Conservation (phyloP, 2,329 filamentous ascomycete species). For the Penicillium sp. region DNA sequence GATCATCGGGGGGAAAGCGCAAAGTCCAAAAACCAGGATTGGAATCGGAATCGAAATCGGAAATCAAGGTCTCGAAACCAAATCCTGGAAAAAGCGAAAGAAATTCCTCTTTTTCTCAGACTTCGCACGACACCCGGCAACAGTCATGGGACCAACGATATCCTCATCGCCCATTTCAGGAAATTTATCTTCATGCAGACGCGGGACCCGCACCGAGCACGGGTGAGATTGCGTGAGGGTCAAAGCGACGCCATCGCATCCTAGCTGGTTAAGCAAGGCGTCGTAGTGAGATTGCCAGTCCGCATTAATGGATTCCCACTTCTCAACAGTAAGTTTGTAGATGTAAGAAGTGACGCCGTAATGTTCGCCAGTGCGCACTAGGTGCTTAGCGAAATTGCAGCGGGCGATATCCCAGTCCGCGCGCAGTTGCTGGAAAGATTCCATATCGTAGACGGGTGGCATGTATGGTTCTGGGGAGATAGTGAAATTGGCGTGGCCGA, state of each 20-base stretch:
- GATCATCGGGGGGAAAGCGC: slow-evolving; percentile 14
- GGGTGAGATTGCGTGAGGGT: slow-evolving; percentile 41
- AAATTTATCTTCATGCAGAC: slow-evolving; percentile 70
- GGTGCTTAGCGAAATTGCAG: slow-evolving; percentile 84
- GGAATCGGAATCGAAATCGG: neutral
- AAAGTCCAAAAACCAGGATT: neutral
- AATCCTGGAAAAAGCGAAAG: slow-evolving; percentile 46
- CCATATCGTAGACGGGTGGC: slow-evolving; percentile 62
- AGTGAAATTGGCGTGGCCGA: slow-evolving; percentile 92
- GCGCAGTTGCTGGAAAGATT: slow-evolving; percentile 65
- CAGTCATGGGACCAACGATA: slow-evolving; percentile 89
- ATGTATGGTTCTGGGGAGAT: slow-evolving; percentile 81
- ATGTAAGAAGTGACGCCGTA: slow-evolving; percentile 89
- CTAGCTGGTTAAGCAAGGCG: slow-evolving; percentile 57
- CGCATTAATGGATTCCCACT: slow-evolving; percentile 80
- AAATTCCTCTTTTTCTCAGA: slow-evolving; percentile 46
- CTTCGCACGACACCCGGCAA: slow-evolving; percentile 43
- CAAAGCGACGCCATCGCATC: slow-evolving; percentile 37
- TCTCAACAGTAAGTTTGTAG: slow-evolving; percentile 80
- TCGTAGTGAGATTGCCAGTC: slow-evolving; percentile 73
- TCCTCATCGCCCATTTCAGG: slow-evolving; percentile 85
- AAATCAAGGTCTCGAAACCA: slow-evolving; percentile 36
- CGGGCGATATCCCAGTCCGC: slow-evolving; percentile 81
- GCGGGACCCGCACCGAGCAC: slow-evolving; percentile 52
- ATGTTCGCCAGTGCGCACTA: slow-evolving; percentile 84